A percentile compares a stretch with the other conserved stretches of the same genome.
phyloP scores from a whole-genome alignment of 106 monocot species.

The Dendrobium nobile region DNA sequence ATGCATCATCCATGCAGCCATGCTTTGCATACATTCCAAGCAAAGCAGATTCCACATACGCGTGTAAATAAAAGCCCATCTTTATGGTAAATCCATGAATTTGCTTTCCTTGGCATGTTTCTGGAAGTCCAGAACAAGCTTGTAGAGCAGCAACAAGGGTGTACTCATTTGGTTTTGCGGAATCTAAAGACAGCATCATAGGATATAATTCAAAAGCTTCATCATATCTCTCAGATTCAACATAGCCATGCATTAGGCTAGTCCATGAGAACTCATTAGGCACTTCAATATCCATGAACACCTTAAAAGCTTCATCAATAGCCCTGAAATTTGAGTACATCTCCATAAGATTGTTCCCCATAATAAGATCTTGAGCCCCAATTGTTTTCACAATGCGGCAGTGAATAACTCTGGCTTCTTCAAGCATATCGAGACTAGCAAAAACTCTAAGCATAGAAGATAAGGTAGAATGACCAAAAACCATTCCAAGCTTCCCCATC shows the following conservation, averaged over 20 bases:
- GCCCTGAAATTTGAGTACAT: slow-evolving; percentile 13
- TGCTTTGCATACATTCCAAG: slow-evolving; percentile 17
- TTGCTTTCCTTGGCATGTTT: slow-evolving; percentile 6
- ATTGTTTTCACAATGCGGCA: slow-evolving; percentile 9
- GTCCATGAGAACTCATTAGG: slow-evolving; percentile 26
- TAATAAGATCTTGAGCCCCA: slow-evolving; percentile 3
- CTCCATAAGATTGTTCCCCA: slow-evolving; percentile 20
- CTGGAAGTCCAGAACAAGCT: slow-evolving; percentile 13
- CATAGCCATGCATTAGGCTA: slow-evolving; percentile 11
- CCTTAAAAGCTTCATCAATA: slow-evolving; percentile 12
- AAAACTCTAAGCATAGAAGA: slow-evolving; percentile 15
- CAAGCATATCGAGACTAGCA: slow-evolving; percentile 6
- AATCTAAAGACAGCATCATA: slow-evolving; percentile 7
- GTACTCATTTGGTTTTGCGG: slow-evolving; percentile 15
- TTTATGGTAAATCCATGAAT: slow-evolving; percentile 13
- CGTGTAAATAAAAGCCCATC: slow-evolving; percentile 12
- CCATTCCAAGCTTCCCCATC: slow-evolving; percentile 12
- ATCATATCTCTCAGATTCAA: slow-evolving; percentile 9
- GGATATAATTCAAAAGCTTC: slow-evolving; percentile 18
- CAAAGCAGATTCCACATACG: slow-evolving; percentile 14
- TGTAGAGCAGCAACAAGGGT: slow-evolving; percentile 21
- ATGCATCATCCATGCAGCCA: slow-evolving; percentile 15
- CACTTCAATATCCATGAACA: slow-evolving; percentile 14
- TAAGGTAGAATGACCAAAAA: slow-evolving; percentile 5
- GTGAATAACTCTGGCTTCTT: slow-evolving; percentile 18